Base-by-base conservation (phyloP, 805 yeast genomes). In the Candida schatavii region DNA sequence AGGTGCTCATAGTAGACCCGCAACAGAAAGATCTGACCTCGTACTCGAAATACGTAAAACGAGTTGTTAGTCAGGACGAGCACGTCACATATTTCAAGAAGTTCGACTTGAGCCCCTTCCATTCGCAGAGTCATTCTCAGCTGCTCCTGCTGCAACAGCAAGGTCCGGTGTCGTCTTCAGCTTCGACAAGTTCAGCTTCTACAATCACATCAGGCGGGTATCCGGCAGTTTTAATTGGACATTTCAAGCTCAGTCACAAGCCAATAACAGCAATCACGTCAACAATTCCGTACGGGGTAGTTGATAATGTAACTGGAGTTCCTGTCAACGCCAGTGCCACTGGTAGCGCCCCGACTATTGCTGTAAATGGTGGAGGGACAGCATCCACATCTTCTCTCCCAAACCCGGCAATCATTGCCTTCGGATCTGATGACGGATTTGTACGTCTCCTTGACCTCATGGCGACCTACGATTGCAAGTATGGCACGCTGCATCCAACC, bases 381-480 rank as follows among this genome's bases (percentile, higher is more conserved):
- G 6, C 20, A 7, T 9, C 20, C 11, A 14, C 20, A 5, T 17
- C 36, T 19, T 21, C 26, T 14, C 10, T 25, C 15, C 39, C 42
- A 68, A 77, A 49, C 72, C 87, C 56, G 37, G 57, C 57, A 50
- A 52, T 76, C 4, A 40, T 77, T 5, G 75, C 80, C 0, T 54
- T 80, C n/a, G 77, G 84, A 0, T 66, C 80, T 5, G 85, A 79
- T 46, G 88, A 83, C 54, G 93, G 89, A 2, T 75, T 74, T 46
- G 62, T 81, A 20, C 62, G 85, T 36, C 50, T 85, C 14, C 63
- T 85, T 36, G 83, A 83, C 54, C 55, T 82, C 30, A 47, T 61
- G 17, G 55, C 59, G 18, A 62, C 74, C 4, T 50, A 50, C 38
- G 56, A 52, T 15, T 33, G 38, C 15, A 56, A 56, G 36, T 63